phyloP scores from a whole-genome alignment of 2,329 filamentous ascomycete species.

The Colletotrichum sp. region DNA sequence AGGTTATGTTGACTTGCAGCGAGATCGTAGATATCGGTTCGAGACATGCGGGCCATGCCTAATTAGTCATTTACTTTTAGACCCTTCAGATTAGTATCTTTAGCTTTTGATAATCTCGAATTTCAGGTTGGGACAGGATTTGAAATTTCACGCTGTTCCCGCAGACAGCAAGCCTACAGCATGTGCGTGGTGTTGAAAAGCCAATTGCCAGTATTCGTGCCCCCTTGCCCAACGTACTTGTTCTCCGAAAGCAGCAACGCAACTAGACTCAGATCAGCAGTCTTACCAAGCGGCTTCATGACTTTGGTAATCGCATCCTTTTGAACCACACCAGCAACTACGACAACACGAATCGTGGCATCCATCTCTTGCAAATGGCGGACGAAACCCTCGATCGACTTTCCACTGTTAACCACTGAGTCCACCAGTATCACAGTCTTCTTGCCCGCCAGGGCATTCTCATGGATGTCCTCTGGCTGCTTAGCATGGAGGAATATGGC shows the following conservation, averaged over 20 bases:
- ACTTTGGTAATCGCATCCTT: conserved; percentile 25
- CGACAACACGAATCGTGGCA: conserved; percentile 48
- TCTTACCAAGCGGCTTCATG: conserved; percentile 23
- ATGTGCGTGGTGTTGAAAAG: conserved; percentile 63
- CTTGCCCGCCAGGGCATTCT: conserved; percentile 42
- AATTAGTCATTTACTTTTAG: no score
- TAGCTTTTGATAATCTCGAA: no score
- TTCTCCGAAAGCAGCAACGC: conserved; percentile 62
- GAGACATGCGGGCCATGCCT: no score
- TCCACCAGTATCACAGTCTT: conserved; percentile 60
- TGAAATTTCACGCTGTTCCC: no score
- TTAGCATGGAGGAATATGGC: conserved; percentile 57
- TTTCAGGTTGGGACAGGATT: no score
- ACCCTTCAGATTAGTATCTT: no score
- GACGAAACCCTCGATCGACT: conserved; percentile 53
- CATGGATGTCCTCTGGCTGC: conserved; percentile 43
- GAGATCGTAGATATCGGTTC: no score
- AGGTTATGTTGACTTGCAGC: no score
- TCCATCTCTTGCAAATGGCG: conserved; percentile 46
- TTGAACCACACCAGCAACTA: conserved; percentile 63
- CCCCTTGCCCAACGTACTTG: conserved; percentile 55
- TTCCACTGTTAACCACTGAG: conserved; percentile 65
- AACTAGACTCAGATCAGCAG: conserved; percentile 45
- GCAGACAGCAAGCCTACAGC: conserved; percentile 18
- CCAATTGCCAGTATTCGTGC: conserved; percentile 63